Percentiles rank a stretch among this genome's conserved stretches.
These are phyloP conservation scores for Discostella pseudostelligera DNA, from an alignment of 108 stramenopile species.

Conservation along the genomic window DNA sequence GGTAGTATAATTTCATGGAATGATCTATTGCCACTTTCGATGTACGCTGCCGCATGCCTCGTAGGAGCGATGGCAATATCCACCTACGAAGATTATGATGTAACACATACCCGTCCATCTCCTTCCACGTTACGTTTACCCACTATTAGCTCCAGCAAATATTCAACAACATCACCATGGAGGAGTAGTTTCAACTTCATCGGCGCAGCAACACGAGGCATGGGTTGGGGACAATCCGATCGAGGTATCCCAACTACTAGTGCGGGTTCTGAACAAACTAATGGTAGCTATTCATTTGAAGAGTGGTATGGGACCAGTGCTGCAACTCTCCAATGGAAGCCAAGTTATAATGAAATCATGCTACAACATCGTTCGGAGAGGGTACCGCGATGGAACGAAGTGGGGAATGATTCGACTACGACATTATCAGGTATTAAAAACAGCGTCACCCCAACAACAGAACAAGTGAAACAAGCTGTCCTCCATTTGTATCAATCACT, in stretches of 20 bases:
- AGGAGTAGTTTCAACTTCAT: slow-evolving; percentile 17
- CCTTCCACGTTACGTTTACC: slow-evolving; percentile 38
- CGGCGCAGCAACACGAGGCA: slow-evolving; percentile 42
- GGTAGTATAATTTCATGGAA: slow-evolving; percentile 12
- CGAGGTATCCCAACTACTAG: slow-evolving; percentile 3
- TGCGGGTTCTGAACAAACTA: not conserved
- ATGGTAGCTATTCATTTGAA: slow-evolving; percentile 8
- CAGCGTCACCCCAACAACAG: slow-evolving; percentile 9
- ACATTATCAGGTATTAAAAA: not conserved
- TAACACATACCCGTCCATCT: slow-evolving; percentile 43
- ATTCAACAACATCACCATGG: not conserved
- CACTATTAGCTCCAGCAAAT: not conserved
- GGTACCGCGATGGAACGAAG: slow-evolving; percentile 58
- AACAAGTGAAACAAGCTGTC: slow-evolving; percentile 52
- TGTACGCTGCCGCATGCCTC: slow-evolving; percentile 25
- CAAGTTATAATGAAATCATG: slow-evolving; percentile 86
- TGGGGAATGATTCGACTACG: not conserved
- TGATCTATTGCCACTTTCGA: slow-evolving; percentile 21
- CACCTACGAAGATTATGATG: slow-evolving; percentile 52
- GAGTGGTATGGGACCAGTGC: slow-evolving; percentile 46
- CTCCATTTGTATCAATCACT: slow-evolving; percentile 45
- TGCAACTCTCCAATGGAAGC: slow-evolving; percentile 36
- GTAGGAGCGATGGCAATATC: slow-evolving; percentile 27
- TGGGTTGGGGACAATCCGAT: slow-evolving; percentile 39
- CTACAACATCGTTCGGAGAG: slow-evolving; percentile 59